Percentiles rank a stretch among this genome's conserved stretches.
Conservation (phyloP, 1,284 basidiomycete species). For the Cerrena zonata region DNA sequence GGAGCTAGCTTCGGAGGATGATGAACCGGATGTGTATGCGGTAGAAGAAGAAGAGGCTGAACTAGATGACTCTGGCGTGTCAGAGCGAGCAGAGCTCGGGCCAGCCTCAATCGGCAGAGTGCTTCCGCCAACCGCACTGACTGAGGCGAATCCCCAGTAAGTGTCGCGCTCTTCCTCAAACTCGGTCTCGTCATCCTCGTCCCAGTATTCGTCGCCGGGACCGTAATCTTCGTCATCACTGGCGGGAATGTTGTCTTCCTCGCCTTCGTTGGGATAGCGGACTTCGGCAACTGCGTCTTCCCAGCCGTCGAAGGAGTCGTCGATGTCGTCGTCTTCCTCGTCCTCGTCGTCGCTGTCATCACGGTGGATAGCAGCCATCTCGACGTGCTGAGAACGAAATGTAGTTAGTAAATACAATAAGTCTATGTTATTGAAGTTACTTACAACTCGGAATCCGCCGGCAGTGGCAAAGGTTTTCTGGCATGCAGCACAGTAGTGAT, state of each 20-base stretch:
- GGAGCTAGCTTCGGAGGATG: neutral
- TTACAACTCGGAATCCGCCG: slow-evolving; percentile 23
- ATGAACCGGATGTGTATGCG: neutral
- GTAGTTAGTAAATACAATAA: no score
- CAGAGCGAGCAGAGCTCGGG: no score
- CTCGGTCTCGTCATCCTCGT: slow-evolving; percentile 19
- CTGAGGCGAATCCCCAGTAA: neutral
- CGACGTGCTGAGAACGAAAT: slow-evolving; percentile 21
- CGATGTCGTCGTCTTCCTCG: slow-evolving; percentile 15
- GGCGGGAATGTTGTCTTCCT: slow-evolving; percentile 11
- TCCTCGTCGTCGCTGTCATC: slow-evolving; percentile 24
- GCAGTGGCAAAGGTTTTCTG: slow-evolving; percentile 20
- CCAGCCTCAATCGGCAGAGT: neutral
- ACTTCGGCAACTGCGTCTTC: slow-evolving; percentile 22
- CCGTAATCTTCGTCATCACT: slow-evolving; percentile 11
- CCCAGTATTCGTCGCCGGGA: slow-evolving; percentile 20
- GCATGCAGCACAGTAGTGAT: slow-evolving; percentile 25
- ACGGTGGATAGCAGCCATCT: slow-evolving; percentile 24
- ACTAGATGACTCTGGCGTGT: no score
- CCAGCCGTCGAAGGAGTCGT: slow-evolving; percentile 21
- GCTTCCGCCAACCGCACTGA: neutral
- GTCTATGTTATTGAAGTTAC: no score
- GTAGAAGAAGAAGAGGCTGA: no score
- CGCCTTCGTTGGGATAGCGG: slow-evolving; percentile 22
- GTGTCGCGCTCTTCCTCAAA: slow-evolving; percentile 5